These are phyloP conservation scores for Boletus rubroflammeus DNA, from an alignment of 768 basidiomycete genomes.

Conservation along the genomic window DNA sequence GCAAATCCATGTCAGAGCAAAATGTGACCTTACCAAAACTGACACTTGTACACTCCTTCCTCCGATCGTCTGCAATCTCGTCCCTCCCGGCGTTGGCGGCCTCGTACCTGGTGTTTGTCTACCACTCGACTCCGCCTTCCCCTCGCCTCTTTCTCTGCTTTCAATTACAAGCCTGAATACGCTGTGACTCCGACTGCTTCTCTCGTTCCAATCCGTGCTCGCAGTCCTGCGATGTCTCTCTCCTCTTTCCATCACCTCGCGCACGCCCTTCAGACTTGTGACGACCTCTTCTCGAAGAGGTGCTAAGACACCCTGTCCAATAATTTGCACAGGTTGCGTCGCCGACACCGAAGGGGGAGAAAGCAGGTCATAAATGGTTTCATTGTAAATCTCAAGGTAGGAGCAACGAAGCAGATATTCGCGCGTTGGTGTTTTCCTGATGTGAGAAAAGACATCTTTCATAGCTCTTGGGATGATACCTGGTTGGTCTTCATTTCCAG, in stretches of 20 bases:
- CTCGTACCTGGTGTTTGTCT: conserved; percentile 51
- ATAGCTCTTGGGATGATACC: conserved; percentile 94
- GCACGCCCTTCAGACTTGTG: conserved; percentile 82
- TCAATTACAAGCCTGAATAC: conserved; percentile 93
- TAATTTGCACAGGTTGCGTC: conserved; percentile 65
- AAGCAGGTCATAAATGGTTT: conserved; percentile 81
- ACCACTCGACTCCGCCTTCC: conserved; percentile 34
- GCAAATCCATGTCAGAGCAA: background rate
- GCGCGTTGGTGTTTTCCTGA: conserved; percentile 69
- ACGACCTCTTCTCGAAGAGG: conserved; percentile 91
- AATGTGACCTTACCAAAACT: conserved; percentile 49
- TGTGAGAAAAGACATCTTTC: conserved; percentile 86
- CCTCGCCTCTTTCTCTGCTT: conserved; percentile 70
- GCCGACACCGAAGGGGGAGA: conserved; percentile 58
- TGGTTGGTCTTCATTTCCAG: conserved; percentile 78
- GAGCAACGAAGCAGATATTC: conserved; percentile 95
- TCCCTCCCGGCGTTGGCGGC: conserved; percentile 54
- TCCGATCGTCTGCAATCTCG: conserved; percentile 70
- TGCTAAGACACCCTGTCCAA: conserved; percentile 65
- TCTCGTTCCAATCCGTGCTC: conserved; percentile 98
- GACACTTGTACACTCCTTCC: conserved; percentile 77
- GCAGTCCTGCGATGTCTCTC: conserved; percentile 88
- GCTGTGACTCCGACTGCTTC: conserved; percentile 91
- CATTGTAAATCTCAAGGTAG: conserved; percentile 98
- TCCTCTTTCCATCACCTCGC: conserved; percentile 79